Evolutionary conservation across 1,284 basidiomycete genomes (phyloP).

Genomic region (Rhodotorula glutinis): DNA sequence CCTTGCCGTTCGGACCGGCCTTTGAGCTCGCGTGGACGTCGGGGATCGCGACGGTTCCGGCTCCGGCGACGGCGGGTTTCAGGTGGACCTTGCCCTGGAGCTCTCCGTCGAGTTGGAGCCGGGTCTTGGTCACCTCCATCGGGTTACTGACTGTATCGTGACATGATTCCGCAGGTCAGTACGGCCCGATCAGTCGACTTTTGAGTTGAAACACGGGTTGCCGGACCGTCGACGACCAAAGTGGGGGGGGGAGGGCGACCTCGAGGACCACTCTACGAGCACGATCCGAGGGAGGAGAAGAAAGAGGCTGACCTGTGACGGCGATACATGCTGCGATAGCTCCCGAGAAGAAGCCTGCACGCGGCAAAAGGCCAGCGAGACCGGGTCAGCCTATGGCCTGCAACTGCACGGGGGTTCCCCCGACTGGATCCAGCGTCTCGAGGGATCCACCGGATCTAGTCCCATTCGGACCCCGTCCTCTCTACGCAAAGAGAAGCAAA

Average conservation of each 20-base stretch:
- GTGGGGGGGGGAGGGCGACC: too few relatives aligned
- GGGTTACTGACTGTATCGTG: conserved; percentile 40
- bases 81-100: conserved; percentile 49
- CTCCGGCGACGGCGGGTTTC: conserved; percentile 46
- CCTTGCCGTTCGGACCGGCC: conserved; percentile 51
- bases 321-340: conserved; percentile 84
- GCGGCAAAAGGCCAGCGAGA: background rate
- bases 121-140: conserved; percentile 84
- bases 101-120: conserved; percentile 90
- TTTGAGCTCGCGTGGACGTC: conserved; percentile 7
- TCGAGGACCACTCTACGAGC: too few relatives aligned
- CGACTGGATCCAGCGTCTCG: background rate
- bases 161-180: background rate
- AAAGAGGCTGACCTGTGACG: conserved; percentile 51
- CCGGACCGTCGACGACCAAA: background rate
- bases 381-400: too few relatives aligned
- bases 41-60: background rate
- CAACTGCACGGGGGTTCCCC: too few relatives aligned
- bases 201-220: background rate
- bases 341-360: conserved; percentile 68
- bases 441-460: too few relatives aligned
- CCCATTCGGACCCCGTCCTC: too few relatives aligned
- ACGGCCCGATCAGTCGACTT: background rate
- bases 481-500: accelerated
- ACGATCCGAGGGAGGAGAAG: background rate